phyloP scores from a whole-genome alignment of 1,139 yeast genomes.

The Protomyces lactucae-debilis region DNA sequence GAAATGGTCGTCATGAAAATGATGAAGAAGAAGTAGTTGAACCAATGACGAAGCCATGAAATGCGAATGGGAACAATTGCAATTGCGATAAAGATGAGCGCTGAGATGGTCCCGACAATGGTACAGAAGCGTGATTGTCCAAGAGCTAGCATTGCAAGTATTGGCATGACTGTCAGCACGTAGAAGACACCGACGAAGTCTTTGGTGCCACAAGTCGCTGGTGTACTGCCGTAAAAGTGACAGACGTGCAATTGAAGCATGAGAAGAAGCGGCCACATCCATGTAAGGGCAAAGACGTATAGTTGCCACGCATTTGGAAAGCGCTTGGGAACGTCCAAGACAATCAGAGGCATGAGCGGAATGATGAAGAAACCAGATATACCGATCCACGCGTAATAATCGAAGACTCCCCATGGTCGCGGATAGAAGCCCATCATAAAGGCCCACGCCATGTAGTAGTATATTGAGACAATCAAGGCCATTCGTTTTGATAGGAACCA shows the following conservation, averaged over 20 bases:
- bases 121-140: constrained; percentile 1
- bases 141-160: constrained; percentile 13
- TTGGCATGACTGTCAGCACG: constrained; percentile 12
- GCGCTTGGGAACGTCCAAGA: constrained; percentile 7
- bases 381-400: constrained; percentile 7
- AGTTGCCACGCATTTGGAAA: constrained; percentile 9
- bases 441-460: constrained; percentile 16
- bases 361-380: constrained; percentile 5
- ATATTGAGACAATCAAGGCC: constrained; percentile 12
- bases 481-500: constrained; percentile 19
- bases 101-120: background rate
- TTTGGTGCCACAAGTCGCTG: constrained; percentile 3
- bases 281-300: constrained; percentile 4
- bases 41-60: constrained; percentile 15
- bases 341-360: constrained; percentile 4
- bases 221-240: constrained; percentile 1
- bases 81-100: constrained; percentile 5
- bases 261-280: constrained; percentile 15
- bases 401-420: constrained; percentile 11
- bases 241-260: constrained; percentile 9
- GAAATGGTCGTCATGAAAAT: constrained; percentile 16
- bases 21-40: constrained; percentile 10
- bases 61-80: constrained; percentile 2
- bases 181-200: constrained; percentile 24
- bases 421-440: constrained; percentile 17